phyloP scores from a whole-genome alignment of 2,329 filamentous ascomycete species.

The Coniella lustricola region DNA sequence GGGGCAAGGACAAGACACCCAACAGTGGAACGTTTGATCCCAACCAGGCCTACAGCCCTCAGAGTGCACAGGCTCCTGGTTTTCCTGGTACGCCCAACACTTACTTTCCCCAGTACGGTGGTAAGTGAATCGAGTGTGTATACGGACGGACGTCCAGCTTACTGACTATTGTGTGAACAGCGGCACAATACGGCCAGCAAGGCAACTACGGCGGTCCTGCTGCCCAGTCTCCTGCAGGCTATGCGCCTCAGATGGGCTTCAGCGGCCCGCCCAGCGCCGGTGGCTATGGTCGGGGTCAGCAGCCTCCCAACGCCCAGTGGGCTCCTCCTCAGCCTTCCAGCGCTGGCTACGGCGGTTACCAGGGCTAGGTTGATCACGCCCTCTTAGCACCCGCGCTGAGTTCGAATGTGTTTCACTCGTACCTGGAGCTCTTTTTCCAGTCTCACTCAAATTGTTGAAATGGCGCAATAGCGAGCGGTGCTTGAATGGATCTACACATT shows the following conservation, averaged over 20 bases:
- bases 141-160: slow-evolving; percentile 24
- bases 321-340: slow-evolving; percentile 42
- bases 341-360: slow-evolving; percentile 58
- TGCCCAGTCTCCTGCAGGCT: slow-evolving; percentile 54
- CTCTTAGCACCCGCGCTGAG: not conserved
- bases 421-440: not conserved
- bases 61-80: slow-evolving; percentile 63
- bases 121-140: slow-evolving; percentile 37
- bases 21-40: slow-evolving; percentile 73
- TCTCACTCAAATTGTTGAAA: not conserved
- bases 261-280: slow-evolving; percentile 68
- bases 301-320: slow-evolving; percentile 51
- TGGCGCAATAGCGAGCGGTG: slow-evolving; percentile 2
- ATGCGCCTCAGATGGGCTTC: slow-evolving; percentile 65
- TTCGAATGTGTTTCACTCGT: not conserved
- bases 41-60: slow-evolving; percentile 65
- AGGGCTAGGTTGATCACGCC: slow-evolving; percentile 37
- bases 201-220: slow-evolving; percentile 55
- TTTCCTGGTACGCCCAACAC: slow-evolving; percentile 72
- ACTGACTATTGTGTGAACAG: slow-evolving; percentile 43
- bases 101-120: slow-evolving; percentile 93
- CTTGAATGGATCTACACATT: not conserved
- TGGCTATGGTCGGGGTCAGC: slow-evolving; percentile 74
- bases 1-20: slow-evolving; percentile 97
- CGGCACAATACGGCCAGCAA: slow-evolving; percentile 56